Conservation (phyloP, 2,329 filamentous ascomycete species). For the Pseudocercospora musae region DNA sequence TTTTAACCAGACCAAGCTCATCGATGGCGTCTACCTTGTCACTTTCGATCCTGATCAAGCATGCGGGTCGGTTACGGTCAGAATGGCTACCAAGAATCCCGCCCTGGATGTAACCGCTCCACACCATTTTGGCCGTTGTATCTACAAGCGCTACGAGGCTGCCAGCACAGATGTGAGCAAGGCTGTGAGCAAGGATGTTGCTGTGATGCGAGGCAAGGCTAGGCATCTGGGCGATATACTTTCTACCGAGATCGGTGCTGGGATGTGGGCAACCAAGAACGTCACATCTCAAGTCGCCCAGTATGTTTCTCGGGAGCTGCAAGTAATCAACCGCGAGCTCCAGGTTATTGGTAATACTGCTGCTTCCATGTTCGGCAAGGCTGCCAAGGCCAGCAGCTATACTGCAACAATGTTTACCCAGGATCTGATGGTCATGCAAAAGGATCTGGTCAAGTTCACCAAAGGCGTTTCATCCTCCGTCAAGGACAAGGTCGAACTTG, state of each 20-base stretch:
- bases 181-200: conserved; percentile 28
- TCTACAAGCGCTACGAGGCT: conserved; percentile 23
- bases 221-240: conserved; percentile 23
- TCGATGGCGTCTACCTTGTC: conserved; percentile 31
- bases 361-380: conserved; percentile 16
- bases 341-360: conserved; percentile 27
- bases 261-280: conserved; percentile 29
- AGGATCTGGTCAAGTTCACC: conserved; percentile 20
- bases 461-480: conserved; percentile 17
- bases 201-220: conserved; percentile 24
- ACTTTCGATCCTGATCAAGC: conserved; percentile 27
- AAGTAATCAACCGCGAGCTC: conserved; percentile 19
- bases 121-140: conserved; percentile 25
- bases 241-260: conserved; percentile 23
- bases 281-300: conserved; percentile 28
- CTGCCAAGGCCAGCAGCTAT: conserved; percentile 16
- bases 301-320: conserved; percentile 25
- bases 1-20: conserved; percentile 28
- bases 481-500: conserved; percentile 14
- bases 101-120: conserved; percentile 20
- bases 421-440: conserved; percentile 18
- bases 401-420: conserved; percentile 15
- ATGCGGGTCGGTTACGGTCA: conserved; percentile 25
- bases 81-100: conserved; percentile 24
- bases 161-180: conserved; percentile 29